Percentiles rank a stretch among this genome's conserved stretches.
phyloP scores from a whole-genome alignment of 306 rosid species.

The Acacia crassicarpa region DNA sequence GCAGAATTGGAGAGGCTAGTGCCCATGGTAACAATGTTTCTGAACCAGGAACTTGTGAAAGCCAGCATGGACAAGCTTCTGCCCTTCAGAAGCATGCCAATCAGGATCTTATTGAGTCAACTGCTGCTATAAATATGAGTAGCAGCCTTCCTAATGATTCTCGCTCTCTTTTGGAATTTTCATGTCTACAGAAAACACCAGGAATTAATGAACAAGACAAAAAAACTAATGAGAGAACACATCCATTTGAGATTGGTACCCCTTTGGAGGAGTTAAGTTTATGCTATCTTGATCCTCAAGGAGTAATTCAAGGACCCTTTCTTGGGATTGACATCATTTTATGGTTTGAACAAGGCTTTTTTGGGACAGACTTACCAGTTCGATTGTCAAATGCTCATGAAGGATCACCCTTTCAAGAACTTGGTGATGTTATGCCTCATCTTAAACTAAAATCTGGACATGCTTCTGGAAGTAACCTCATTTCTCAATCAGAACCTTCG shows the following conservation, averaged over 20 bases:
- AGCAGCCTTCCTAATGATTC: conserved; percentile 49
- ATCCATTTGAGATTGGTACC: conserved; percentile 34
- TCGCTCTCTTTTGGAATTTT: conserved; percentile 41
- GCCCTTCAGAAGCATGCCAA: conserved; percentile 39
- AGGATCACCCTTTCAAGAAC: conserved; percentile 62
- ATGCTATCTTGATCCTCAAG: conserved; percentile 80
- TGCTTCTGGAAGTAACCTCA: conserved; percentile 38
- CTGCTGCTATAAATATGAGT: conserved; percentile 36
- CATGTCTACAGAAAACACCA: conserved; percentile 39
- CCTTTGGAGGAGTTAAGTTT: conserved; percentile 63
- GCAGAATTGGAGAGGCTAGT: conserved; percentile 26
- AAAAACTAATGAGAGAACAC: conserved; percentile 41
- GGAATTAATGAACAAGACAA: conserved; percentile 39
- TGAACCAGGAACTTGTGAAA: conserved; percentile 37
- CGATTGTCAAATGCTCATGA: conserved; percentile 63
- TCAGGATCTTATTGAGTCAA: conserved; percentile 34
- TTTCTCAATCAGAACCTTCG: conserved; percentile 42
- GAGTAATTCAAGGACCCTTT: conserved; percentile 68
- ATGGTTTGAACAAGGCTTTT: conserved; percentile 81
- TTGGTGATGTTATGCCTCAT: conserved; percentile 69
- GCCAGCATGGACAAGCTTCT: conserved; percentile 33
- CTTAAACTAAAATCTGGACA: conserved; percentile 44
- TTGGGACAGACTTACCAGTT: conserved; percentile 61
- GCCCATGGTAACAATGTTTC: conserved; percentile 23
- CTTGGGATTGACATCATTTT: conserved; percentile 70